Evolutionary conservation across 169 alveolate species (phyloP).

Genomic region (Perkinsus chesapeaki): DNA sequence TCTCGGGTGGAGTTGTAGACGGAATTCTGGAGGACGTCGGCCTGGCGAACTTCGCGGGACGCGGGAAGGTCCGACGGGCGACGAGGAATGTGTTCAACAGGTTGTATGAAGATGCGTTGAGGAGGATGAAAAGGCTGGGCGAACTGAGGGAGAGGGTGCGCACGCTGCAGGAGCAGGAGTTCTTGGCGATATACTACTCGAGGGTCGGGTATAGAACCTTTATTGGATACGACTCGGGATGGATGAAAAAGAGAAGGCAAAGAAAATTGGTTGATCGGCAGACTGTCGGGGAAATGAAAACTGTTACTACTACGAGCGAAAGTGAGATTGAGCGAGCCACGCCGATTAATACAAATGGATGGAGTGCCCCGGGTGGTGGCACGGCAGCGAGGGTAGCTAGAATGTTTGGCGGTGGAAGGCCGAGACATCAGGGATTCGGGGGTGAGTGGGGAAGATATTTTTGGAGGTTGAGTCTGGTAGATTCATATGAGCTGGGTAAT

Average conservation of each 20-base stretch:
- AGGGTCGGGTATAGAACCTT: neutral
- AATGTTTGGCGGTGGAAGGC: too few relatives aligned
- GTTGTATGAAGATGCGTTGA: neutral
- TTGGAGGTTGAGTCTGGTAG: too few relatives aligned
- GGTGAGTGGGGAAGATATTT: too few relatives aligned
- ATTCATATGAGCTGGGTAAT: too few relatives aligned
- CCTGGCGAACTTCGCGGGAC: neutral
- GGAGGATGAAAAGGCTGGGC: too few relatives aligned
- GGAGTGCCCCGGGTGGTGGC: too few relatives aligned
- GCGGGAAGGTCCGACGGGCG: neutral
- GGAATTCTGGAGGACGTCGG: neutral
- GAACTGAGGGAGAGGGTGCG: neutral
- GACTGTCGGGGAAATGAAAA: neutral
- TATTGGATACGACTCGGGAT: neutral
- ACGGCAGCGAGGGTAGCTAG: too few relatives aligned
- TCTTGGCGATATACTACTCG: neutral
- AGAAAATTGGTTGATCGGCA: neutral
- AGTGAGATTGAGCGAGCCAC: too few relatives aligned
- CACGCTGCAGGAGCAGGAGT: neutral
- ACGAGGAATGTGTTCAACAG: neutral
- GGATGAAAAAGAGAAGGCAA: neutral
- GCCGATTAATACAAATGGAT: too few relatives aligned
- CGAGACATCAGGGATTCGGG: too few relatives aligned
- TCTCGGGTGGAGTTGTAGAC: neutral
- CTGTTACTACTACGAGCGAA: neutral